Evolutionary conservation across 768 basidiomycete species (phyloP).

Genomic region (Phlebiopsis flavidoalba): DNA sequence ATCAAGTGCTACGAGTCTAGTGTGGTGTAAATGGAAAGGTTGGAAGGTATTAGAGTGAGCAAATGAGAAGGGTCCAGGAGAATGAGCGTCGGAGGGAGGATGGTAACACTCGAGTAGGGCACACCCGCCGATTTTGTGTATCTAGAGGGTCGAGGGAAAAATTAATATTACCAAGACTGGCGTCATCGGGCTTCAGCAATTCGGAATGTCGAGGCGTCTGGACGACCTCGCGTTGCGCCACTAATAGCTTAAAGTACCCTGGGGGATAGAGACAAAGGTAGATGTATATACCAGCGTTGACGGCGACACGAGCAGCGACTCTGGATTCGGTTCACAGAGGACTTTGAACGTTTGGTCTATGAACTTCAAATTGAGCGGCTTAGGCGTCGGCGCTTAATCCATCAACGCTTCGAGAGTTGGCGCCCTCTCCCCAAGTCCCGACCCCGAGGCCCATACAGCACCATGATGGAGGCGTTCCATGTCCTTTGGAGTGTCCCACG

Average conservation of each 20-base stretch:
- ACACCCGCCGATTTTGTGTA: not conserved
- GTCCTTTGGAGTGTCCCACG: no score
- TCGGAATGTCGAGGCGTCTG: slow-evolving; percentile 10
- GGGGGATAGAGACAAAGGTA: no score
- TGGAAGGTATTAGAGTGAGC: not conserved
- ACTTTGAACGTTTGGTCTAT: no score
- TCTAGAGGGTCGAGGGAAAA: not conserved
- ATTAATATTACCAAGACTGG: slow-evolving; percentile 6
- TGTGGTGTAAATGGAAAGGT: not conserved
- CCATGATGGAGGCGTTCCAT: no score
- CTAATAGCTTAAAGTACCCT: not conserved
- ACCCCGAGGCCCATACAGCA: no score
- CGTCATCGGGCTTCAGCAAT: slow-evolving; percentile 5
- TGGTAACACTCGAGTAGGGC: not conserved
- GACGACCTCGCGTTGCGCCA: not conserved
- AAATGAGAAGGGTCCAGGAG: not conserved
- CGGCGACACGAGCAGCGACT: no score
- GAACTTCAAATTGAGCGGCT: no score
- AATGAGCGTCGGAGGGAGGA: not conserved
- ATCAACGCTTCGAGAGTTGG: no score
- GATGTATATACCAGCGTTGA: no score
- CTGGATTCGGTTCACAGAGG: no score
- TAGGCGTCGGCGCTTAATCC: no score
- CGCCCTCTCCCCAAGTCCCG: no score
- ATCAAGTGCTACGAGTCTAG: not conserved